A percentile compares a stretch with the other conserved stretches of the same genome.
Conservation (phyloP, 2,329 filamentous ascomycete species). For the Hypoxylon sp. region DNA sequence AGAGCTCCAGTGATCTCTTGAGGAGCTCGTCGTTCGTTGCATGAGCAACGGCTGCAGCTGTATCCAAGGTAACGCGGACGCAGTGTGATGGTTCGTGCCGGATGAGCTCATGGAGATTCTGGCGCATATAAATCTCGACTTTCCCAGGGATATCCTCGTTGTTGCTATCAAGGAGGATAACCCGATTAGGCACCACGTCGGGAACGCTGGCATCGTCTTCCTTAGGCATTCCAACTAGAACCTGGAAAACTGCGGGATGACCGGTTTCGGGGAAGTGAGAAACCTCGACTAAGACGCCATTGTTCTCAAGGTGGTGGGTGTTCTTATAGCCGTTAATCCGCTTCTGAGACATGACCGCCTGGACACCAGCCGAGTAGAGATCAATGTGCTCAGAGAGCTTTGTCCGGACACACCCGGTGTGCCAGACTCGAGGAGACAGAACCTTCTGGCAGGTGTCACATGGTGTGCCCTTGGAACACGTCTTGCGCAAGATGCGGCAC, state of each 20-base stretch:
- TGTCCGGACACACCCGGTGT: slow-evolving; percentile 71
- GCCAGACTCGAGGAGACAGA: slow-evolving; percentile 73
- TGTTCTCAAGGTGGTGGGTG: slow-evolving; percentile 62
- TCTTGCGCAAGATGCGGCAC: slow-evolving; percentile 74
- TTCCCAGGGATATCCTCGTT: slow-evolving; percentile 70
- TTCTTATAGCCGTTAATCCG: slow-evolving; percentile 68
- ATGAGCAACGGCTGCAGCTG: slow-evolving; percentile 60
- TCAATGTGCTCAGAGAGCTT: slow-evolving; percentile 72
- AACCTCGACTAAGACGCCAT: slow-evolving; percentile 66
- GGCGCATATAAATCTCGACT: slow-evolving; percentile 71
- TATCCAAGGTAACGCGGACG: slow-evolving; percentile 69
- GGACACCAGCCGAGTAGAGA: slow-evolving; percentile 73
- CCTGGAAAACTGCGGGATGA: slow-evolving; percentile 59
- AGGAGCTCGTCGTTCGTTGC: slow-evolving; percentile 66
- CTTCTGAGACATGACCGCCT: slow-evolving; percentile 71
- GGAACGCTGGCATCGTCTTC: slow-evolving; percentile 48
- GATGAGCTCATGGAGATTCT: slow-evolving; percentile 69
- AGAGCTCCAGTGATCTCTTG: slow-evolving; percentile 70
- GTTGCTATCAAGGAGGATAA: slow-evolving; percentile 71
- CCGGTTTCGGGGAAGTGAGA: slow-evolving; percentile 69
- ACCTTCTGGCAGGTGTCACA: slow-evolving; percentile 75
- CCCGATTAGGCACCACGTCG: slow-evolving; percentile 49
- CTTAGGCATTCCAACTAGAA: slow-evolving; percentile 56
- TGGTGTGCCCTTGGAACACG: slow-evolving; percentile 72
- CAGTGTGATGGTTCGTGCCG: slow-evolving; percentile 71